These are phyloP conservation scores for Chlamydomonas eustigma DNA, from an alignment of 139 green algal genomes.

Conservation along the genomic window DNA sequence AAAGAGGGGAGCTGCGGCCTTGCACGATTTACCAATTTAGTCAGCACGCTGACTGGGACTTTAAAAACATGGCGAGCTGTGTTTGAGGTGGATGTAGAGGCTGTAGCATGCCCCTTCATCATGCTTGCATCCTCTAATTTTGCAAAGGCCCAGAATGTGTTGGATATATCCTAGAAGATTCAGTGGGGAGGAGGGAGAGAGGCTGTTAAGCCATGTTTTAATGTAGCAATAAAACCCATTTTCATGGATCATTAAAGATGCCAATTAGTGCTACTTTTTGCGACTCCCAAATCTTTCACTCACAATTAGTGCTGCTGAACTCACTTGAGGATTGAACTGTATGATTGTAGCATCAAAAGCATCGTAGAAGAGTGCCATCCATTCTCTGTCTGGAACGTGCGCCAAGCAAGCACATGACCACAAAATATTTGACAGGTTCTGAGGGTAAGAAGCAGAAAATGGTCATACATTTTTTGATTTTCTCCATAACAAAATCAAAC, in stretches of 20 bases:
- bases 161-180: conserved; percentile 21
- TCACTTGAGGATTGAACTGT: background rate
- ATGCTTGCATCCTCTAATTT: background rate
- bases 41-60: background rate
- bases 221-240: too few relatives aligned
- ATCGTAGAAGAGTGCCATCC: conserved; percentile 2
- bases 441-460: too few relatives aligned
- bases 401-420: background rate
- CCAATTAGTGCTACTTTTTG: too few relatives aligned
- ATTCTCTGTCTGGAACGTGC: background rate
- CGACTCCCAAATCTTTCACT: too few relatives aligned
- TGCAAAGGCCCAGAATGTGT: conserved; percentile 24
- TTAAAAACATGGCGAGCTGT: background rate
- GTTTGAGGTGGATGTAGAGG: background rate
- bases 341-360: background rate
- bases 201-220: too few relatives aligned
- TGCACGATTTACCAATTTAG: conserved; percentile 5
- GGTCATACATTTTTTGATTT: too few relatives aligned
- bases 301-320: background rate
- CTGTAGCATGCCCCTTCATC: too few relatives aligned
- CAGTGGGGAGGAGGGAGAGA: background rate
- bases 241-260: too few relatives aligned
- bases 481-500: too few relatives aligned
- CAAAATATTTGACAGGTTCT: conserved; percentile 4
- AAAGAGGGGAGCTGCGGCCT: background rate